Conservation (phyloP, 2,329 filamentous ascomycete genomes). For the Zymoseptoria crescenta region DNA sequence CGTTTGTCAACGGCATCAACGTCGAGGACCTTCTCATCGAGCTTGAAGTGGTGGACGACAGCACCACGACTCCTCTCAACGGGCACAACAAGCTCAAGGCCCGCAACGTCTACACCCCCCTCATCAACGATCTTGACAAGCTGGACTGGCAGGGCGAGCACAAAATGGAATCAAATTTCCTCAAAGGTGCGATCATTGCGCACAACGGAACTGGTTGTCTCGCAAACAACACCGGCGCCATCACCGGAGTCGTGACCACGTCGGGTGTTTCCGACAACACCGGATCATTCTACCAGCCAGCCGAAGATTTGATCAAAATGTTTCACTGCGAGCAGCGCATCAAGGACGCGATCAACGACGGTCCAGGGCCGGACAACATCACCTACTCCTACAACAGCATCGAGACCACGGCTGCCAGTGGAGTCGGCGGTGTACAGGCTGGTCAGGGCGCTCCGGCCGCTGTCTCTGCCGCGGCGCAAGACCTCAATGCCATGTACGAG, state of each 20-base stretch:
- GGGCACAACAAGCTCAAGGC: neutral
- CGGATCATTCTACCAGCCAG: neutral
- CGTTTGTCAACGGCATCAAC: neutral
- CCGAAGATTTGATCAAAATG: neutral
- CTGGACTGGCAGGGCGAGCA: neutral
- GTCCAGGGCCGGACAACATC: too few relatives aligned
- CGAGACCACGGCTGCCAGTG: neutral
- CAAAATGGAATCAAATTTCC: neutral
- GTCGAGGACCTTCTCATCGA: neutral
- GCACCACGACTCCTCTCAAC: neutral
- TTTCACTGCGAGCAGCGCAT: neutral
- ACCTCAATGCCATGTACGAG: neutral
- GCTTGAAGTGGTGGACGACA: neutral
- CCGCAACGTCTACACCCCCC: neutral
- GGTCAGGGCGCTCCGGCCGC: too few relatives aligned
- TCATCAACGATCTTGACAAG: neutral
- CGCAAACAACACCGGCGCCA: neutral
- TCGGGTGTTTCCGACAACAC: neutral
- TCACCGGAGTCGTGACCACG: neutral
- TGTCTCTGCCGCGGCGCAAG: neutral
- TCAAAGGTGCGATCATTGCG: neutral
- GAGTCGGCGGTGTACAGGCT: neutral
- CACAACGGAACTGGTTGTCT: neutral
- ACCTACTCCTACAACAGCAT: neutral
- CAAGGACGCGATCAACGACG: neutral